Base-by-base conservation (phyloP, 2,329 filamentous ascomycete genomes). In the Fusarium subtropicale region DNA sequence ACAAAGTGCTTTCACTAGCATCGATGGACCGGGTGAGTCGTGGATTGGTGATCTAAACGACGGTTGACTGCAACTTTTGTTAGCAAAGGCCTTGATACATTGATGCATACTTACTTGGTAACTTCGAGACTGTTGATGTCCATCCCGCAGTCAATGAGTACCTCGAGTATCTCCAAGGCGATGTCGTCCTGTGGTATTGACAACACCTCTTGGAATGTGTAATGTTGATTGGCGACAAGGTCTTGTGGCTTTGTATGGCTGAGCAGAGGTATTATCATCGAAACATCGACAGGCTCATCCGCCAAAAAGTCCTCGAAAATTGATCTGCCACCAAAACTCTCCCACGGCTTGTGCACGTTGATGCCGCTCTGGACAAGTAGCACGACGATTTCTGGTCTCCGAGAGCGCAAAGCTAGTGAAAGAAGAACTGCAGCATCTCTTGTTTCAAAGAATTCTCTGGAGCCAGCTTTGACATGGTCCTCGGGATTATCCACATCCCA, bases 1-100 rank as follows among this genome's bases (percentile, higher is more conserved):
- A 34, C 13, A 47, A 22, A 73, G 67, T 4, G 70, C 62, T 46
- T 64, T 52, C 7, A 47, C 54, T 11, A 74, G 41, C 58, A 74
- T 57, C 16, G 71, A 47, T 12, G 56, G 54, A 4, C 34, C 45
- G 16, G 62, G 41, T n/a, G 45, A 33, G 38, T 30, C 15, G 5
- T 42, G 38, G 12, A 30, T 28, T 13, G 41, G 30, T 12, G 34
- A 20, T 16, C 24, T 56, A 7, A 38, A 31, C 18, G 30, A 26
- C n/a, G 12, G n/a, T 20, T 44, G 20, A 26, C 60, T 63, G 33
- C 18, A 41, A n/a, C 12, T 28, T 20, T 8, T 15, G 18, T 18
- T 20, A 42, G 22, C 20, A n/a, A 12, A 20, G 3, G 8, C 1
- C 18, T 30, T 4, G 28, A 9, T 22, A 5, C 13, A 16, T 12